A percentile compares a stretch with the other conserved stretches of the same genome.
Evolutionary conservation across 106 monocot genomes (phyloP).

Genomic region (Vanilla planifolia): DNA sequence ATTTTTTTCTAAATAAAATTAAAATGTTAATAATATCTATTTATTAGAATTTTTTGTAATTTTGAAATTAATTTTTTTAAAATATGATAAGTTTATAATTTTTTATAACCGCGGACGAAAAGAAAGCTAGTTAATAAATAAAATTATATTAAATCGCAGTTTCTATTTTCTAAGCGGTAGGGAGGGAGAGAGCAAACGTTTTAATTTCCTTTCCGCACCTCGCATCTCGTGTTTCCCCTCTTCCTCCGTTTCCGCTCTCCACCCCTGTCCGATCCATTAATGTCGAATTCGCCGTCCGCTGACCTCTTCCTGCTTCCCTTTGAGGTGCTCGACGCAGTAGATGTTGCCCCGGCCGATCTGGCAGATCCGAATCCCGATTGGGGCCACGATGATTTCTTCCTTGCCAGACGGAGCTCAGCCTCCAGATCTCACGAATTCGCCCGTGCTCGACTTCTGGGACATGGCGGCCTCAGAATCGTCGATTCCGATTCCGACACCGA

Average conservation of each 20-base stretch:
- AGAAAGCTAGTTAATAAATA: too few species aligned
- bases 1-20: too few species aligned
- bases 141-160: too few species aligned
- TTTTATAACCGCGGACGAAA: too few species aligned
- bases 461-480: conserved; percentile 17
- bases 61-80: too few species aligned
- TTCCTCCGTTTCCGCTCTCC: background rate
- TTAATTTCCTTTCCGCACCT: background rate
- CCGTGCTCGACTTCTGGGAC: conserved; percentile 11
- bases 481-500: conserved; percentile 35
- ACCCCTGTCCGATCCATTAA: background rate
- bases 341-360: background rate
- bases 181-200: too few species aligned
- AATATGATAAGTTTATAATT: too few species aligned
- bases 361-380: conserved; percentile 8
- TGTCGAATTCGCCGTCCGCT: background rate
- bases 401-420: conserved; percentile 12
- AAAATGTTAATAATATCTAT: too few species aligned
- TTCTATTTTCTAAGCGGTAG: too few species aligned
- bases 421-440: conserved; percentile 25
- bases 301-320: background rate
- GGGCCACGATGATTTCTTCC: conserved; percentile 24
- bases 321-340: background rate
- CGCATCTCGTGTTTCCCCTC: background rate
- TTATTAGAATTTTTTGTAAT: too few species aligned